These are phyloP conservation scores for Cymbopogon citratus DNA, from an alignment of 176 grass and related monocot genomes.

Conservation along the genomic window DNA sequence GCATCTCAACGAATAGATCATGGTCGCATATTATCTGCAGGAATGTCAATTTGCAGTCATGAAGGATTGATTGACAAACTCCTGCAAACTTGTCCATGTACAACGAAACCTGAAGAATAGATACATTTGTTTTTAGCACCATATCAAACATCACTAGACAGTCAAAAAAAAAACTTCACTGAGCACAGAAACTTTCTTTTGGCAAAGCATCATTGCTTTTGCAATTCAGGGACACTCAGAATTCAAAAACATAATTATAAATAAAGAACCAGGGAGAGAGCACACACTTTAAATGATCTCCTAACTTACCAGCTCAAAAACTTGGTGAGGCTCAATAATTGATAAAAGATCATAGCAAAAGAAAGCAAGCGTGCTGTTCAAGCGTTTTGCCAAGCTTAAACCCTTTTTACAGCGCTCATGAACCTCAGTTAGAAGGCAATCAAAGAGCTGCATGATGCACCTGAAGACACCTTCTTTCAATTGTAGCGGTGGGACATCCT, in stretches of 20 bases:
- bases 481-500: constrained; percentile 91
- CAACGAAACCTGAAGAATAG: constrained; percentile 71
- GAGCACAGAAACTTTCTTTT: constrained; percentile 15
- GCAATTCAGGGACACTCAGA: not conserved
- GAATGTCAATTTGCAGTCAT: constrained; percentile 98
- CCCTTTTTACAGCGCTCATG: constrained; percentile 99
- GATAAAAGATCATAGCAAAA: constrained; percentile 97
- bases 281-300: constrained; percentile 7
- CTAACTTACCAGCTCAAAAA: constrained; percentile 96
- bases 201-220: constrained; percentile 26
- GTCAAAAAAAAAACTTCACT: too few relatives aligned
- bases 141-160: too few relatives aligned
- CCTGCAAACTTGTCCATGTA: constrained; percentile 99
- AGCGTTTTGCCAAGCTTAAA: constrained; percentile 86
- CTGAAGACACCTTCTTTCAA: constrained; percentile 97
- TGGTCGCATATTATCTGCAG: constrained; percentile 99
- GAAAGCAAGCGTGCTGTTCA: constrained; percentile 96
- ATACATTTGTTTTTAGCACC: constrained; percentile 7
- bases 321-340: constrained; percentile 95
- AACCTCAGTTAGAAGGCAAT: constrained; percentile 98
- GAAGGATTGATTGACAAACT: constrained; percentile 93
- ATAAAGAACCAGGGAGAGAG: not conserved
- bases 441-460: constrained; percentile 93
- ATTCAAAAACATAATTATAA: constrained; percentile 14
- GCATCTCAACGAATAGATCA: constrained; percentile 99